Evolutionary conservation across 768 basidiomycete genomes (phyloP), one percentile per base, ranked within the genome.

Genomic region (Lentinus tigrinus): DNA sequence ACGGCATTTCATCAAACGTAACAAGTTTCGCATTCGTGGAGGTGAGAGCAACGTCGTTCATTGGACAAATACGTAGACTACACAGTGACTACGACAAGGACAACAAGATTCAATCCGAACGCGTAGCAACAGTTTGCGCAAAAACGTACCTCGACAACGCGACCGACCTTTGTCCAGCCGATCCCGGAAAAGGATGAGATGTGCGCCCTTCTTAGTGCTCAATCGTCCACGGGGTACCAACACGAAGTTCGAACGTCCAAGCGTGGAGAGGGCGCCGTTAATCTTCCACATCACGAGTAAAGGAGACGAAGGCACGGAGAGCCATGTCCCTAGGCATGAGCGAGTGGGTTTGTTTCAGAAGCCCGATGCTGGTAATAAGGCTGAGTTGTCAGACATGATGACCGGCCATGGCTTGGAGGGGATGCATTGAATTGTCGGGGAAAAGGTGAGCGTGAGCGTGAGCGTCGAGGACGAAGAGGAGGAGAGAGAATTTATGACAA

Each of bases 311-410:
- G 83, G 88, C 87, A 87, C 67, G 59, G 73, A 69, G 63, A 69
- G 85, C 88, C 80, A 72, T 89, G 88, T 88, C 77, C 81, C 88
- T 81, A 88, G 88, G 88, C 88, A 80, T 77, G 67, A 76, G 85
- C 77, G 77, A 77, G 86, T 89, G 88, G 88, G 67, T 58, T 19
- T 27, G 54, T 59, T 53, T 23, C n/a, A 39, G 26, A 5, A 13
- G 3, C 7, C 31, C 31, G 31, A 31, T 1, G 31, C 31, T 31
- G 31, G 7, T 31, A 31, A 11, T 6, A 31, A 7, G 31, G 31
- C 31, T 7, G 31, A 11, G 11, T 31, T 6, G 31, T 31, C 31
- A 3, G 31, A 31, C 31, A 31, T 31, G 3, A 11, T n/a, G n/a
- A n/a, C n/a, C n/a, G 36, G 16, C 36, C 36, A 37, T 3, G 38